These are phyloP conservation scores for Neurospora pannonica DNA, from an alignment of 495 filamentous ascomycete species.

Conservation along the genomic window DNA sequence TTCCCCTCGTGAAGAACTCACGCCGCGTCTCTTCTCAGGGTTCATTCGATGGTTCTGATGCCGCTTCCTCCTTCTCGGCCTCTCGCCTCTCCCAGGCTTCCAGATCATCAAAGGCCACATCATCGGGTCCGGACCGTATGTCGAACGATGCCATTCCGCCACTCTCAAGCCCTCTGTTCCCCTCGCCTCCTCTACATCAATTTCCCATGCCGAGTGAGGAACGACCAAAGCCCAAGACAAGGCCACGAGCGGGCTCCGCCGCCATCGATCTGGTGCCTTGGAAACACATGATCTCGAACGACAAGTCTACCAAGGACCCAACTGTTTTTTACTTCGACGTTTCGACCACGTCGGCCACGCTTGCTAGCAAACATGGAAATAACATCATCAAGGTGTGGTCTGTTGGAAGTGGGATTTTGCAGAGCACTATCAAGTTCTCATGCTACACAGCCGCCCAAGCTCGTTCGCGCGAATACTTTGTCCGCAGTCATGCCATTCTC, in stretches of 20 bases:
- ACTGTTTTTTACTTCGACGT: conserved; percentile 24
- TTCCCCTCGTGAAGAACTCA: conserved; percentile 9
- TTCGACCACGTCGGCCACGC: conserved; percentile 12
- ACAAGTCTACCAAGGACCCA: conserved; percentile 19
- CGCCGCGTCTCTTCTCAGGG: conserved; percentile 11
- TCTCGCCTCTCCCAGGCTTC: conserved; percentile 13
- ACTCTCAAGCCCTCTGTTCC: neutral
- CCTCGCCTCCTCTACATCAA: neutral
- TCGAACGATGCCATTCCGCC: neutral
- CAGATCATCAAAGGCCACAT: neutral
- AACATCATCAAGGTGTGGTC: conserved; percentile 29
- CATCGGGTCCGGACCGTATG: conserved; percentile 2
- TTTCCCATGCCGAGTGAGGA: neutral
- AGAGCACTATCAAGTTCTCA: conserved; percentile 21
- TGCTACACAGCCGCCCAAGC: conserved; percentile 25
- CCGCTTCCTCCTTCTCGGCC: conserved; percentile 5
- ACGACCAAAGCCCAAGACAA: conserved; percentile 1
- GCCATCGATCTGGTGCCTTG: conserved; percentile 13
- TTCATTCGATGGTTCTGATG: conserved; percentile 12
- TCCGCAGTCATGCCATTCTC: conserved; percentile 29
- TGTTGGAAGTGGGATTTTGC: conserved; percentile 20
- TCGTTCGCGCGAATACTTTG: conserved; percentile 28
- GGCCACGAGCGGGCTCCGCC: conserved; percentile 3
- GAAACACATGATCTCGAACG: conserved; percentile 17
- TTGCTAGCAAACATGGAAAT: conserved; percentile 27